phyloP scores from a whole-genome alignment of 805 yeast species.

The Tetrapisispora namnaoensis region DNA sequence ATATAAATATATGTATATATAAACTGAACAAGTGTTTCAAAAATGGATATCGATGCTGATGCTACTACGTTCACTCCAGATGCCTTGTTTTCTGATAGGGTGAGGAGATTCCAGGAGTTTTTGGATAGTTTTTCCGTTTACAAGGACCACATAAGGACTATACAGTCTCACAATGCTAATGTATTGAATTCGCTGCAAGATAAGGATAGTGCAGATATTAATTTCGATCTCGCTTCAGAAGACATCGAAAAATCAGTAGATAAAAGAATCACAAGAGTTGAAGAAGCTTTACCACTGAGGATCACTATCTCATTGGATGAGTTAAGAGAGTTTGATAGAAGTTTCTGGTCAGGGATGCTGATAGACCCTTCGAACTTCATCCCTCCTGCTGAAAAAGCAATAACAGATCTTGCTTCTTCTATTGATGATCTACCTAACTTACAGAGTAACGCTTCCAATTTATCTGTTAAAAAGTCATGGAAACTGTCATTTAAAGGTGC shows the following conservation, averaged over 20 bases:
- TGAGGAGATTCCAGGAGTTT: conserved; percentile 81
- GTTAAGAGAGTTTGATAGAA: conserved; percentile 69
- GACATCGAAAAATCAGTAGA: conserved; percentile 4
- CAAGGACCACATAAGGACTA: conserved; percentile 56
- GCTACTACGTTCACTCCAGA: conserved; percentile 26
- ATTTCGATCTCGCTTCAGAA: conserved; percentile 7
- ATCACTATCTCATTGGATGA: conserved; percentile 76
- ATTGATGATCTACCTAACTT: conserved; percentile 29
- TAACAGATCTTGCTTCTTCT: conserved; percentile 68
- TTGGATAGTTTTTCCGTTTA: conserved; percentile 59
- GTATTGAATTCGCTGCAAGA: conserved; percentile 1
- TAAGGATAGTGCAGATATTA: conserved; percentile 8
- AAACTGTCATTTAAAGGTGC: conserved; percentile 81
- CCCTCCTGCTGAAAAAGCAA: conserved; percentile 83
- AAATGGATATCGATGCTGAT: conserved; percentile 3
- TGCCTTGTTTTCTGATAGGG: conserved; percentile 65
- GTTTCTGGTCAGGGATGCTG: conserved; percentile 68
- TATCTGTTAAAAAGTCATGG: conserved; percentile 39
- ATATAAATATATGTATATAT: background rate
- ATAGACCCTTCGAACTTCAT: conserved; percentile 71
- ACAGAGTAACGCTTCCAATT: conserved; percentile 37
- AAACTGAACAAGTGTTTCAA: background rate
- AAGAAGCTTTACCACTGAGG: conserved; percentile 32
- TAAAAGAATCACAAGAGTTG: conserved; percentile 2
- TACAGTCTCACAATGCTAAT: conserved; percentile 57